A percentile compares a stretch with the other conserved stretches of the same genome.
phyloP scores from a whole-genome alignment of 2,329 filamentous ascomycete species.

The Aspergillus sp. region DNA sequence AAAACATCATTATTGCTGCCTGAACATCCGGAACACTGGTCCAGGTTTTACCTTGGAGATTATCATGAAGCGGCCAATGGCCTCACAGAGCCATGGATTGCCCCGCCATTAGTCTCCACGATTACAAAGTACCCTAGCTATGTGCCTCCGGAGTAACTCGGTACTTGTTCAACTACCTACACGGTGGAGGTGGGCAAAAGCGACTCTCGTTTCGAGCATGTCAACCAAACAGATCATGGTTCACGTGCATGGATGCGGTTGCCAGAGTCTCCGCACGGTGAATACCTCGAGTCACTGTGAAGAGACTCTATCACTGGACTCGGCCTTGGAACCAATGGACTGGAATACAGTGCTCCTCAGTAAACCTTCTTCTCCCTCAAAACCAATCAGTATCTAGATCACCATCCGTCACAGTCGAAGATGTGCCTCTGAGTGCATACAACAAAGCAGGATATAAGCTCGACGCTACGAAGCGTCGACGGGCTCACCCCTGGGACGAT shows the following conservation, averaged over 20 bases:
- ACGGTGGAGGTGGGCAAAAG: background rate
- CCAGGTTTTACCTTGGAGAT: background rate
- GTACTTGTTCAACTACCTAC: background rate
- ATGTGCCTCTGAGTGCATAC: slow-evolving; percentile 10
- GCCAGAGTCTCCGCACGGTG: slow-evolving; percentile 1
- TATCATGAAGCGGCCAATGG: background rate
- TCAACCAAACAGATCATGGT: slow-evolving; percentile 2
- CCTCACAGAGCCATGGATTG: background rate
- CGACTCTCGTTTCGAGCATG: background rate
- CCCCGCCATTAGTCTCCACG: background rate
- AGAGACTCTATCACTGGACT: background rate
- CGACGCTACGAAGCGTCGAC: background rate
- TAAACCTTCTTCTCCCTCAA: slow-evolving; percentile 6
- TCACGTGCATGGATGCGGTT: slow-evolving; percentile 16
- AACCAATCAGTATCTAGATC: slow-evolving; percentile 15
- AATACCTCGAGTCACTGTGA: background rate
- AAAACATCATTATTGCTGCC: background rate
- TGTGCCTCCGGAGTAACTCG: background rate
- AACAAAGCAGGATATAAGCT: slow-evolving; percentile 7
- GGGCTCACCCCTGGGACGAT: slow-evolving; percentile 12
- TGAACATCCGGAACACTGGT: background rate
- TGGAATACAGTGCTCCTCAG: background rate
- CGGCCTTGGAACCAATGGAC: slow-evolving; percentile 2
- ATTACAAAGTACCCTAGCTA: slow-evolving; percentile 1
- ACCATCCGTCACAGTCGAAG: slow-evolving; percentile 6